Percentiles rank a stretch among this genome's conserved stretches.
Evolutionary conservation across 306 rosid genomes (phyloP).

Genomic region (Citrullus mucosospermus): DNA sequence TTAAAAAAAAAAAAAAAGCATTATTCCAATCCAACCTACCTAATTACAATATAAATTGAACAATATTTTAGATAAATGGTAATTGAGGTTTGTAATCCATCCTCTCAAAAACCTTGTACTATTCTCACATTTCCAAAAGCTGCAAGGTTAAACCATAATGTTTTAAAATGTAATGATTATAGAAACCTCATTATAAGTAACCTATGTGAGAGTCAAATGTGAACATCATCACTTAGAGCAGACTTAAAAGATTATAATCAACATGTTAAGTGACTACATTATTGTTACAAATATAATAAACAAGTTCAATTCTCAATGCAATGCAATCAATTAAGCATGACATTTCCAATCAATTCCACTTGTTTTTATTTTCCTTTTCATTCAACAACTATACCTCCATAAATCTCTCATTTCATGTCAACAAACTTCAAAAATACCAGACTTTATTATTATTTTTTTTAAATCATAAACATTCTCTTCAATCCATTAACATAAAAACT

Average conservation of each 20-base stretch:
- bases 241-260: neutral
- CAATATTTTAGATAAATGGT: neutral
- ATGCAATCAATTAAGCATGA: conserved; percentile 3
- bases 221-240: neutral
- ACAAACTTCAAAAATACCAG: neutral
- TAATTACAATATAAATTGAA: too few species aligned
- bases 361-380: neutral
- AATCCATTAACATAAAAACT: neutral
- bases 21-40: too few species aligned
- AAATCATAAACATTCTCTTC: neutral
- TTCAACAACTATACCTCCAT: neutral
- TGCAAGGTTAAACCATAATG: neutral
- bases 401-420: neutral
- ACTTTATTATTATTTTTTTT: neutral
- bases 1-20: too few species aligned
- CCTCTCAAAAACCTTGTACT: neutral
- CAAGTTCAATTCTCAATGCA: neutral
- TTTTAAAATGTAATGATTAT: neutral
- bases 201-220: neutral
- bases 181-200: neutral
- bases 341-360: neutral
- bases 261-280: neutral
- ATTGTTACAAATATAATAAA: neutral
- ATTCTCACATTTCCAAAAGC: neutral
- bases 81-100: neutral